Evolutionary conservation across 1,139 yeast genomes (phyloP), one percentile per base, ranked within the genome.

Genomic region (Magnusiomyces starmeri): DNA sequence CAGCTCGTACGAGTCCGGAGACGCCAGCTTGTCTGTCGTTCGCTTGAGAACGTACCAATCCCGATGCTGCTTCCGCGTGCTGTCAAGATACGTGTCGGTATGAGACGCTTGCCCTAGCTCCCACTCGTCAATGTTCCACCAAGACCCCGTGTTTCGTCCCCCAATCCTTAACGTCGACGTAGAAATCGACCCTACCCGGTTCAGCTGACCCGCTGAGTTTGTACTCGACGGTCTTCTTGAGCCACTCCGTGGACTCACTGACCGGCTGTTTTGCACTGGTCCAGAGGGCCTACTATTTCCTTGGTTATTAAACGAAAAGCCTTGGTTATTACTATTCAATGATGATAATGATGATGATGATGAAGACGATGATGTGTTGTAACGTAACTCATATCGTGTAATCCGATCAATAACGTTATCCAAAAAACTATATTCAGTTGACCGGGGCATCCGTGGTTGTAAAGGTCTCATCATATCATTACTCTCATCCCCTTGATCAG

Each of bases 1-100:
- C 59, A 32, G 57, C 57, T 21, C 78, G 72, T 54, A 75, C 75
- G 29, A 63, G 22, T 29, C 41, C 8, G 26, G 26, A 9, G 46
- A 20, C n/a, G 43, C 42, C 1, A 18, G 16, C 3, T 18, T n/a
- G 7, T 45, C 18, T 34, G 21, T 29, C 14, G 44, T 48, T 12
- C 54, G 51, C 16, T 45, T 48, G 9, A 32, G 39, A 14, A 48
- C 42, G 43, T 45, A 42, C 25, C 16, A 18, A 20, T 51, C 49
- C 8, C 34, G 46, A 6, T 35, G 46, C 21, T 43, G 26, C 20
- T n/a, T 40, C 9, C 51, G 42, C 4, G 37, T 14, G 3, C 34
- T 14, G 18, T 43, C 27, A 12, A 49, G 21, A 20, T 39, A 49
- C 16, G 41, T 39, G 25, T 40, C 32, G 7, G 40, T 18, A n/a